Evolutionary conservation across 371 early-diverging fungal genomes (phyloP).

Genomic region (Scutellospora calospora): DNA sequence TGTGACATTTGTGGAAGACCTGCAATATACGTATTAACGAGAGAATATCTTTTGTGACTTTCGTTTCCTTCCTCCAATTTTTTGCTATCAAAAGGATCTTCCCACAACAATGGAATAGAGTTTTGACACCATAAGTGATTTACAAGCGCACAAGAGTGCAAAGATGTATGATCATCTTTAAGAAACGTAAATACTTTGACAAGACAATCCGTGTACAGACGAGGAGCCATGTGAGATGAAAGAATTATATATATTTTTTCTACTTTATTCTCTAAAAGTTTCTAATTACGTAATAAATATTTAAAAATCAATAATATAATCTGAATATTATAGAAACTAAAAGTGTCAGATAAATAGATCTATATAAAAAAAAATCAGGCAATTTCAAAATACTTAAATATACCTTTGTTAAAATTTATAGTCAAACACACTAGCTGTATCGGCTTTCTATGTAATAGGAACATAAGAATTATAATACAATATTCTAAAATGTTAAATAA

Average conservation of each 20-base stretch:
- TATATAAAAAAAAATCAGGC: too few species aligned
- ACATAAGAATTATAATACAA: too few species aligned
- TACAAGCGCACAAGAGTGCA: slow-evolving; percentile 23
- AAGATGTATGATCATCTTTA: slow-evolving; percentile 1
- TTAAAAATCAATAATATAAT: too few species aligned
- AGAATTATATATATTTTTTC: background rate
- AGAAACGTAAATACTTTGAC: slow-evolving; percentile 18
- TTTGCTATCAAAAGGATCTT: background rate
- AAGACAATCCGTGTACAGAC: slow-evolving; percentile 15
- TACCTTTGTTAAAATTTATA: too few species aligned
- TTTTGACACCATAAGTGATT: slow-evolving; percentile 22
- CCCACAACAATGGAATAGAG: slow-evolving; percentile 10
- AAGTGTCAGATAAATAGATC: too few species aligned
- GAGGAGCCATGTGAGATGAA: background rate
- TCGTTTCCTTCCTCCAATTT: background rate
- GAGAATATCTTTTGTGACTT: background rate
- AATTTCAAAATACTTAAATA: too few species aligned
- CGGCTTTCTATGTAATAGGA: too few species aligned
- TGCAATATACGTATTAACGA: slow-evolving; percentile 12
- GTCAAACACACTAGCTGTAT: too few species aligned
- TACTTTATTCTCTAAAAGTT: too few species aligned
- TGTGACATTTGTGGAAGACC: background rate
- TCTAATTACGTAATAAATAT: too few species aligned
- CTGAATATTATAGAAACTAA: too few species aligned
- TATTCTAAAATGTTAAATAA: too few species aligned